These are phyloP conservation scores for Barnettozyma populi DNA, from an alignment of 805 yeast genomes.

Conservation along the genomic window DNA sequence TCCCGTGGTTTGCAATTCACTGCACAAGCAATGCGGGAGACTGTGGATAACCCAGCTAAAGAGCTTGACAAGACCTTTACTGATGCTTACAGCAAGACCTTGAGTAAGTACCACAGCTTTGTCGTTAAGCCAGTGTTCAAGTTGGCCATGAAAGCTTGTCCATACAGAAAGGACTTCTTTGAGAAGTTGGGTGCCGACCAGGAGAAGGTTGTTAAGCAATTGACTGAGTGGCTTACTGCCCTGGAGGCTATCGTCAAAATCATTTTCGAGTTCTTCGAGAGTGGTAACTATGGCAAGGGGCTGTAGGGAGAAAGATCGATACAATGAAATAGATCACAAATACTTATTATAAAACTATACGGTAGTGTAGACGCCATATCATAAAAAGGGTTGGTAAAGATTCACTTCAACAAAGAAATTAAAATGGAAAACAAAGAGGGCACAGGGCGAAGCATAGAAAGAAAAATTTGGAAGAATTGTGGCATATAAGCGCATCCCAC, in stretches of 20 bases:
- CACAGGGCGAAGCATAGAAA: neutral
- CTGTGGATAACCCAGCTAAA: conserved; percentile 50
- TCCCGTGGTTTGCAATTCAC: conserved; percentile 84
- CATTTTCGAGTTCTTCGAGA: conserved; percentile 68
- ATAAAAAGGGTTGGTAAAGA: neutral
- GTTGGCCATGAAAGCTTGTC: conserved; percentile 93
- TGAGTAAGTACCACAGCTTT: conserved; percentile 76
- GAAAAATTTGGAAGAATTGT: neutral
- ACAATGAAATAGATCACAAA: neutral
- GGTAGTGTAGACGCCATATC: neutral
- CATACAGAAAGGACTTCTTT: conserved; percentile 82
- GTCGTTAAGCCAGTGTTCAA: conserved; percentile 82
- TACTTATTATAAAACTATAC: conserved; percentile 4
- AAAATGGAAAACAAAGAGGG: neutral
- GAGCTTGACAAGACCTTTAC: conserved; percentile 78
- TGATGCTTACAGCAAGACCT: conserved; percentile 76
- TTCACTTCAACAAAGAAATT: neutral
- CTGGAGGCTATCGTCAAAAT: conserved; percentile 68
- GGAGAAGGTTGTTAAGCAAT: conserved; percentile 58
- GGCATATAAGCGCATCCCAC: neutral
- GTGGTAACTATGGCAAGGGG: conserved; percentile 87
- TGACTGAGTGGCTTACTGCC: conserved; percentile 69
- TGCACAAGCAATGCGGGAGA: conserved; percentile 83
- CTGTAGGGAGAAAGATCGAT: conserved; percentile 36
- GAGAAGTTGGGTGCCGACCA: conserved; percentile 75